A percentile compares a stretch with the other conserved stretches of the same genome.
Evolutionary conservation across 768 basidiomycete genomes (phyloP).

Genomic region (Agaricus bisporus): DNA sequence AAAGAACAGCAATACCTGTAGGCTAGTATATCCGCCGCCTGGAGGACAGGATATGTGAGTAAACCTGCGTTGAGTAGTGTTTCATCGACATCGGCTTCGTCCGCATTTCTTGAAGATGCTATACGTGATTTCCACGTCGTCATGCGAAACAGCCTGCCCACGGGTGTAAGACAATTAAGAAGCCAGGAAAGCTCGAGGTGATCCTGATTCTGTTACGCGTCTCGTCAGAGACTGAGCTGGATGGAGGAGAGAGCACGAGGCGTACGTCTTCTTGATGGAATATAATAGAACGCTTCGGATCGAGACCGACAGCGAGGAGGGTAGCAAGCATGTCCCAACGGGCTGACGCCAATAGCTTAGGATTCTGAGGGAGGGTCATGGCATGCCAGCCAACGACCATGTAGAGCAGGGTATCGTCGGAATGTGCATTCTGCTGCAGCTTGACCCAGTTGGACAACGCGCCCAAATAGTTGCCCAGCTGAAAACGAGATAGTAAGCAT

Average conservation of each 20-base stretch:
- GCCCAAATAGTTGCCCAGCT: conserved; percentile 94
- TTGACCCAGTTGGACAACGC: conserved; percentile 87
- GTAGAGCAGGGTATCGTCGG: conserved; percentile 66
- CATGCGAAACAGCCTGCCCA: conserved; percentile 84
- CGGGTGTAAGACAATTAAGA: conserved; percentile 75
- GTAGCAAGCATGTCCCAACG: conserved; percentile 76
- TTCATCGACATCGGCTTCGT: conserved; percentile 76
- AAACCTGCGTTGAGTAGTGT: conserved; percentile 77
- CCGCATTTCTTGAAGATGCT: conserved; percentile 67
- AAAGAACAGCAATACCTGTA: conserved; percentile 53
- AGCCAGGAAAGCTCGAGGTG: conserved; percentile 92
- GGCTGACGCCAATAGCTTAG: conserved; percentile 50
- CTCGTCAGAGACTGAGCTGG: background rate
- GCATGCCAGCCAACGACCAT: conserved; percentile 95
- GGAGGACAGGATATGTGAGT: conserved; percentile 89
- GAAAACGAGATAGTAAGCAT: conserved; percentile 1
- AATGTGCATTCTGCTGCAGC: conserved; percentile 56
- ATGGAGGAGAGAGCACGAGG: conserved; percentile 4
- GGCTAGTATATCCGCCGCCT: conserved; percentile 86
- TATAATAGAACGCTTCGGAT: conserved; percentile 64
- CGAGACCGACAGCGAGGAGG: conserved; percentile 79
- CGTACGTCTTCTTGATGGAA: conserved; percentile 90
- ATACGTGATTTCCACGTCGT: conserved; percentile 94
- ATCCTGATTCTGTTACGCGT: conserved; percentile 56
- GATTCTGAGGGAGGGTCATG: conserved; percentile 86